Evolutionary conservation across 805 yeast genomes (phyloP), one percentile per base, ranked within the genome.

Genomic region (Wickerhamiella cacticola): DNA sequence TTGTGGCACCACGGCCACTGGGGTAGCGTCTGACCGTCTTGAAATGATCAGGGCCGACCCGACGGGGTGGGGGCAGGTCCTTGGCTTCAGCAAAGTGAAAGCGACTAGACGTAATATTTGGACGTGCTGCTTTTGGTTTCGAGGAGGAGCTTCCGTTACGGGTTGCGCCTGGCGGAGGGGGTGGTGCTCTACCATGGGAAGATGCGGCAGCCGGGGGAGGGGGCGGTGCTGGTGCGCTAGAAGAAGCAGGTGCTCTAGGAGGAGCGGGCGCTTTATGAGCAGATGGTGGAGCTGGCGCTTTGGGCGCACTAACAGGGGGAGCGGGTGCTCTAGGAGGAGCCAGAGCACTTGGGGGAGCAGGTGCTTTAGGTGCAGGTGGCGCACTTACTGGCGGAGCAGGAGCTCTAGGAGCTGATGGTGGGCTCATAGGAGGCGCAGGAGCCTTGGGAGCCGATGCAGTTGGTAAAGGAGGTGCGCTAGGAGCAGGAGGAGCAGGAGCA

Each of bases 1-100:
- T 92, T 28, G 95, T 83, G 24, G 87, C 76, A 2, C 97, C 97
- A 56, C 95, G 74, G 12, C 97, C 97, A 65, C 95, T 84, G 15
- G 97, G 96, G 66, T 92, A 92, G 54, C 87, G 68, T 62, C 89
- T 87, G 50, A 74, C 74, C 41, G 72, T 73, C 3, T 79, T 82
- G 59, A 82, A 86, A 44, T 74, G 72, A 25, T 48, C 50, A 3
- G 49, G 45, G 10, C 54, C 52, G 25, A 56, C 45, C 41, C 51
- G 50, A 55, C 97, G 72, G n/a, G 98, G 97, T 55, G 77, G 78
- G 0, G 98, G 97, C 40, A 92, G 68, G 21, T 85, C 81, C 38
- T 67, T 64, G 15, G 74, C 71, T 60, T 83, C 83, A 3, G 68
- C 60, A 69, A 85, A 88, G 54, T 72, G 74, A 68, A 80, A 87